These are phyloP conservation scores for Fusarium pininemorale DNA, from an alignment of 2,329 filamentous ascomycete genomes.

Conservation along the genomic window DNA sequence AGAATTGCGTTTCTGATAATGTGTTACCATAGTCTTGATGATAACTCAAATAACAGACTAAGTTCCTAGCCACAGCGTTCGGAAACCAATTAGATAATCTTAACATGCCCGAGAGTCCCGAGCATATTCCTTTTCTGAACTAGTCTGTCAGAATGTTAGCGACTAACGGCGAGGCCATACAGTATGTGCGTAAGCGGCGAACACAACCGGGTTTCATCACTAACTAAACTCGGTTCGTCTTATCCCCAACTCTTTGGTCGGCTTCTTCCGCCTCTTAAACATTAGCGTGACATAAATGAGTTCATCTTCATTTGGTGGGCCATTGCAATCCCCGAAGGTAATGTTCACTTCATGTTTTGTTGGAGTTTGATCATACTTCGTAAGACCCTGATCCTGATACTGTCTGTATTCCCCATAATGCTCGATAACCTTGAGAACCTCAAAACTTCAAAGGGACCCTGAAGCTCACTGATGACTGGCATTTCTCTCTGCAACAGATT, in stretches of 20 bases:
- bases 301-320: too few species aligned
- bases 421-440: rapidly evolving
- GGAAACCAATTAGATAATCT: not conserved
- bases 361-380: not conserved
- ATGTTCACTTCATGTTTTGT: not conserved
- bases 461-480: rapidly evolving
- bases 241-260: not conserved
- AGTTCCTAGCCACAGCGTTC: rapidly evolving
- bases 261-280: not conserved
- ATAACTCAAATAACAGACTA: not conserved
- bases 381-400: not conserved
- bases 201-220: not conserved
- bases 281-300: not conserved
- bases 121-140: not conserved
- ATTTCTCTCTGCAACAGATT: too few species aligned
- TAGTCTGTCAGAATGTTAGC: not conserved
- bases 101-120: not conserved
- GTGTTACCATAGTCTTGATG: not conserved
- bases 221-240: not conserved
- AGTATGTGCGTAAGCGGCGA: not conserved
- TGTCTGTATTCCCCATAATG: not conserved
- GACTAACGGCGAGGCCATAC: not conserved
- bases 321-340: too few species aligned
- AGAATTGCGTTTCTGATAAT: not conserved
- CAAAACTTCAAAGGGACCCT: not conserved